Evolutionary conservation across 106 monocot species (phyloP).

Genomic region (Allium fistulosum): DNA sequence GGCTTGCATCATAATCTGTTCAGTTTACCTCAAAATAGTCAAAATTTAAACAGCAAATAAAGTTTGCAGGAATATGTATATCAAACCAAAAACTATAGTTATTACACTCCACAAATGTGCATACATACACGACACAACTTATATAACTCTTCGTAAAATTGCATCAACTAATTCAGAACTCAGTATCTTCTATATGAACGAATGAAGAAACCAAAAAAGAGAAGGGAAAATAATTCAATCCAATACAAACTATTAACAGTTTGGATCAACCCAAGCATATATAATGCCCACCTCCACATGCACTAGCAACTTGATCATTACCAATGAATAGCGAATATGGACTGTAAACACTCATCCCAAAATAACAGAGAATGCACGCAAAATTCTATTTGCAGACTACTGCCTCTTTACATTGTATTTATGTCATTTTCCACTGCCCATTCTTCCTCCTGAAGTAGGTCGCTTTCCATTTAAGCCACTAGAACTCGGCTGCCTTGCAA

Average conservation of each 20-base stretch:
- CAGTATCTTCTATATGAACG: background rate
- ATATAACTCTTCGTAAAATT: background rate
- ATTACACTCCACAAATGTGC: background rate
- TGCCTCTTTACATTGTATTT: too few relatives aligned
- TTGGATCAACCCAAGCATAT: conserved; percentile 6
- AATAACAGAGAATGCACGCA: background rate
- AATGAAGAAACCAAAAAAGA: background rate
- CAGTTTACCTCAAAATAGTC: too few relatives aligned
- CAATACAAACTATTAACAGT: background rate
- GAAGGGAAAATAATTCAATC: background rate
- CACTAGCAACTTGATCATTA: conserved; percentile 36
- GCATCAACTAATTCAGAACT: background rate
- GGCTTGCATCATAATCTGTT: too few relatives aligned
- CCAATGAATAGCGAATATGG: conserved; percentile 15
- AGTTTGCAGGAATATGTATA: too few relatives aligned
- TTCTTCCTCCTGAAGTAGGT: conserved; percentile 29
- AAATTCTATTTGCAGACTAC: background rate
- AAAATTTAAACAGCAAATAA: too few relatives aligned
- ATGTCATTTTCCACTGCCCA: conserved; percentile 10
- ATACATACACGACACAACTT: background rate
- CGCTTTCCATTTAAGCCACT: conserved; percentile 24
- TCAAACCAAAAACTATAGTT: too few relatives aligned
- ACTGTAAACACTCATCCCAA: background rate
- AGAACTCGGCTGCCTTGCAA: conserved; percentile 19
- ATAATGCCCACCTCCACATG: conserved; percentile 13